Conservation (phyloP, 2,329 filamentous ascomycete genomes). For the Trichoderma koningiopsis region DNA sequence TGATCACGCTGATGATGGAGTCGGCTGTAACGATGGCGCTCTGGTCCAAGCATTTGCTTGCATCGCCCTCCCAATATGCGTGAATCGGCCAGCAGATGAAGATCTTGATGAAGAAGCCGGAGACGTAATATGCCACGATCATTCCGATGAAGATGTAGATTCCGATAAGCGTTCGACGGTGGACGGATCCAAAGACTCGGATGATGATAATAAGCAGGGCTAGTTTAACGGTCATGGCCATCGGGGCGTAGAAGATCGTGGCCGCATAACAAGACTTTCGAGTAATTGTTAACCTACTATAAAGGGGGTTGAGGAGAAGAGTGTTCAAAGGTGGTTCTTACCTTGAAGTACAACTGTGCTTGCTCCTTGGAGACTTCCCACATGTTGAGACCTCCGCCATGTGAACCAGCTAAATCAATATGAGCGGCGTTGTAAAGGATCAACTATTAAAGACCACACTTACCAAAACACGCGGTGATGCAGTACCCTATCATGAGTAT, state of each 20-base stretch:
- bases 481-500: constrained; percentile 37
- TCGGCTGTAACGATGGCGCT: constrained; percentile 38
- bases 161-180: constrained; percentile 43
- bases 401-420: constrained; percentile 30
- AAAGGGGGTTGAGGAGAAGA: not conserved
- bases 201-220: constrained; percentile 47
- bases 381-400: constrained; percentile 43
- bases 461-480: constrained; percentile 32
- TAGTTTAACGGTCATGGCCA: constrained; percentile 48
- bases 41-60: constrained; percentile 42
- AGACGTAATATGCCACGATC: constrained; percentile 45
- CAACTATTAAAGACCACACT: not conserved
- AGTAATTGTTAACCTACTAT: not conserved
- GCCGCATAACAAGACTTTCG: constrained; percentile 45
- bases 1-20: constrained; percentile 38
- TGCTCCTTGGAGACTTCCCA: constrained; percentile 38
- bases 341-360: constrained; percentile 41
- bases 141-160: constrained; percentile 43
- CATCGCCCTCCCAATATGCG: constrained; percentile 43
- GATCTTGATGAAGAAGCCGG: constrained; percentile 46
- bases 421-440: not conserved
- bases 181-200: constrained; percentile 45
- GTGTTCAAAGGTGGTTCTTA: constrained; percentile 24
- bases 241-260: constrained; percentile 49
- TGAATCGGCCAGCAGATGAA: constrained; percentile 45